phyloP scores from a whole-genome alignment of 2,329 filamentous ascomycete species.

The Chaetomiaceae sp. region DNA sequence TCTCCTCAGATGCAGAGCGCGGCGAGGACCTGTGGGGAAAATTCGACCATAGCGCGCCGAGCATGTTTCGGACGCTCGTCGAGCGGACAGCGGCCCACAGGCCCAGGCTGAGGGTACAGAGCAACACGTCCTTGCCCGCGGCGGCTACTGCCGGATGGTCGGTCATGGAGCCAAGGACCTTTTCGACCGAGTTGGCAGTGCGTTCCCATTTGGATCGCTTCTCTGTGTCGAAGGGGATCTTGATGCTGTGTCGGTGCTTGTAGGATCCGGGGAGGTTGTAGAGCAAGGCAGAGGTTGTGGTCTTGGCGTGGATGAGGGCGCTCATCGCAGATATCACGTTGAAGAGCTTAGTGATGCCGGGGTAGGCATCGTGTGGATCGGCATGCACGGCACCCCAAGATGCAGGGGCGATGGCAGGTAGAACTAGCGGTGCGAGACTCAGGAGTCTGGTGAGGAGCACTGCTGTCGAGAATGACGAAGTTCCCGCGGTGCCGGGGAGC shows the following conservation, averaged over 20 bases:
- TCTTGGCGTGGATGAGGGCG: slow-evolving; percentile 42
- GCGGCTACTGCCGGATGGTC: slow-evolving; percentile 56
- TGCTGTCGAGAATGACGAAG: slow-evolving; percentile 36
- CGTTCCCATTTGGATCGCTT: slow-evolving; percentile 43
- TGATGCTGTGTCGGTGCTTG: slow-evolving; percentile 45
- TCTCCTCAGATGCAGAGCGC: slow-evolving; percentile 3
- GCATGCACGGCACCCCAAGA: slow-evolving; percentile 45
- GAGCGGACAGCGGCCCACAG: slow-evolving; percentile 54
- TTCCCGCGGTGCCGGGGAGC: slow-evolving; percentile 40
- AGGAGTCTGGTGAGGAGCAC: slow-evolving; percentile 33
- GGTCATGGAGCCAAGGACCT: slow-evolving; percentile 46
- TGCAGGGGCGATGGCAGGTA: slow-evolving; percentile 44
- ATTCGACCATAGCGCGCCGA: slow-evolving; percentile 37
- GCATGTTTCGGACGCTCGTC: slow-evolving; percentile 47
- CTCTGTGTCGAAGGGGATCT: slow-evolving; percentile 44
- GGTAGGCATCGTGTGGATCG: slow-evolving; percentile 37
- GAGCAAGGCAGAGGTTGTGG: slow-evolving; percentile 40
- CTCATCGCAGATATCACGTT: slow-evolving; percentile 42
- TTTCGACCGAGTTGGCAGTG: slow-evolving; percentile 41
- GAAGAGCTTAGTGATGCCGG: slow-evolving; percentile 45
- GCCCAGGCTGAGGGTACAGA: slow-evolving; percentile 50
- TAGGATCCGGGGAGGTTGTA: slow-evolving; percentile 46
- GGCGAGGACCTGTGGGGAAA: slow-evolving; percentile 17
- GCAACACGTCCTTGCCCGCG: slow-evolving; percentile 55
- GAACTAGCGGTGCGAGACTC: slow-evolving; percentile 43